Conservation (phyloP, 192 early-diverging fungal species). For the Diversispora epigaea region DNA sequence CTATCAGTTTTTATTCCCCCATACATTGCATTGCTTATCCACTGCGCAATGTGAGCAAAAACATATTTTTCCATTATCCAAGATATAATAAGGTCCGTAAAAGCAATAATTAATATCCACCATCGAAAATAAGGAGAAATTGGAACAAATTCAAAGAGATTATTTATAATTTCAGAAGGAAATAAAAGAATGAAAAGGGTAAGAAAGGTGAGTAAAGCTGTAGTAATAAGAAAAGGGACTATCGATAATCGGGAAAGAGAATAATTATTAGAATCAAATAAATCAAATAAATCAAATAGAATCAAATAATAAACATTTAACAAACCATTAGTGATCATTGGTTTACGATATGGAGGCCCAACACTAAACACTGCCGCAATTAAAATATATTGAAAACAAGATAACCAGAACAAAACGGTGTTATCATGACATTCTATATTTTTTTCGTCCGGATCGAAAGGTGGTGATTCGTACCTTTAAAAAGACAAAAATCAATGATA, state of each 20-base stretch:
- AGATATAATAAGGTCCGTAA: slow-evolving; percentile 57
- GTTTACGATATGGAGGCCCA: slow-evolving; percentile 93
- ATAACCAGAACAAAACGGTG: slow-evolving; percentile 85
- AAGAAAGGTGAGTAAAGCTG: slow-evolving; percentile 50
- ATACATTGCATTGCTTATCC: slow-evolving; percentile 32
- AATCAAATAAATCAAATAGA: background rate
- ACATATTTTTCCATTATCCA: slow-evolving; percentile 47
- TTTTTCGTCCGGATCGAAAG: slow-evolving; percentile 63
- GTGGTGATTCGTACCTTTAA: slow-evolving; percentile 51
- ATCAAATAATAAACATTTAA: background rate
- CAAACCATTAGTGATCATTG: slow-evolving; percentile 85
- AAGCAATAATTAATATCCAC: slow-evolving; percentile 58
- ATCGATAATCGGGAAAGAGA: slow-evolving; percentile 38
- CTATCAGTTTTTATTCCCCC: slow-evolving; percentile 30
- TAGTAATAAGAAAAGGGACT: slow-evolving; percentile 70
- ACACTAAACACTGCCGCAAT: slow-evolving; percentile 90
- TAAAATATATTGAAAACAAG: slow-evolving; percentile 91
- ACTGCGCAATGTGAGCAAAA: slow-evolving; percentile 40
- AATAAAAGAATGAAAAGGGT: slow-evolving; percentile 51
- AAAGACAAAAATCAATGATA: background rate
- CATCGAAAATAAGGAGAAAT: slow-evolving; percentile 59
- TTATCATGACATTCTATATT: slow-evolving; percentile 85
- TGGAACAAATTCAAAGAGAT: slow-evolving; percentile 68
- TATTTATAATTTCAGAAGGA: slow-evolving; percentile 51
- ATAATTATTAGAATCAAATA: background rate